Conservation (phyloP, 2,329 filamentous ascomycete species). For the Alternaria arborescens region DNA sequence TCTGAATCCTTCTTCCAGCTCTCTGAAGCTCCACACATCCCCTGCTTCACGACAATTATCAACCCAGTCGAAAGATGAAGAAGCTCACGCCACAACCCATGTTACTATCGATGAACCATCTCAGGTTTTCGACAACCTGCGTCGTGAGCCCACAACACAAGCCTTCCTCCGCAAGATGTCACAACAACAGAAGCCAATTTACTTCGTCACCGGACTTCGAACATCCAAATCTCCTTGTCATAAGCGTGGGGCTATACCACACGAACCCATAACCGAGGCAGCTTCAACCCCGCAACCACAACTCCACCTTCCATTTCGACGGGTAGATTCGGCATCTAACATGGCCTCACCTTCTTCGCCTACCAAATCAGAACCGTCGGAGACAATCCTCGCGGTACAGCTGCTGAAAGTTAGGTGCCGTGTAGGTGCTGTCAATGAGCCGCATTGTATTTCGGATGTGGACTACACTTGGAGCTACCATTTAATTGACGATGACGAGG, state of each 20-base stretch:
- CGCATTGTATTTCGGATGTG: slow-evolving; percentile 40
- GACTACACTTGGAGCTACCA: slow-evolving; percentile 42
- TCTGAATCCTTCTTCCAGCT: slow-evolving; percentile 23
- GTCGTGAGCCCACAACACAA: slow-evolving; percentile 28
- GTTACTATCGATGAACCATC: slow-evolving; percentile 23
- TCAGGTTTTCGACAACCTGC: slow-evolving; percentile 35
- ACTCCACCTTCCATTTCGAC: slow-evolving; percentile 26
- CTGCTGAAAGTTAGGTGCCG: slow-evolving; percentile 37
- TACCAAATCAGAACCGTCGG: slow-evolving; percentile 6
- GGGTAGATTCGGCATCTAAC: slow-evolving; percentile 33
- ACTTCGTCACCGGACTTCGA: slow-evolving; percentile 57
- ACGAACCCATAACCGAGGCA: slow-evolving; percentile 7
- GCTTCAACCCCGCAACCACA: slow-evolving; percentile 5
- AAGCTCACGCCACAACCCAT: slow-evolving; percentile 32
- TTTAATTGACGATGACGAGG: slow-evolving; percentile 23
- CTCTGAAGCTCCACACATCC: slow-evolving; percentile 23
- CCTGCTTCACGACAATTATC: slow-evolving; percentile 14
- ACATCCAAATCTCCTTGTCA: slow-evolving; percentile 41
- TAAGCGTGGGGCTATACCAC: background rate
- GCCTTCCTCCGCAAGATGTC: slow-evolving; percentile 35
- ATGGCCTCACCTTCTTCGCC: slow-evolving; percentile 3
- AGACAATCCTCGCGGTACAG: slow-evolving; percentile 33
- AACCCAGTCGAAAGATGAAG: slow-evolving; percentile 24
- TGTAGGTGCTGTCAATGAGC: slow-evolving; percentile 34
- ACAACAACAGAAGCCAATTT: slow-evolving; percentile 56